Base-by-base conservation (phyloP, 2,329 filamentous ascomycete species). In the Colletotrichum zoysiae region DNA sequence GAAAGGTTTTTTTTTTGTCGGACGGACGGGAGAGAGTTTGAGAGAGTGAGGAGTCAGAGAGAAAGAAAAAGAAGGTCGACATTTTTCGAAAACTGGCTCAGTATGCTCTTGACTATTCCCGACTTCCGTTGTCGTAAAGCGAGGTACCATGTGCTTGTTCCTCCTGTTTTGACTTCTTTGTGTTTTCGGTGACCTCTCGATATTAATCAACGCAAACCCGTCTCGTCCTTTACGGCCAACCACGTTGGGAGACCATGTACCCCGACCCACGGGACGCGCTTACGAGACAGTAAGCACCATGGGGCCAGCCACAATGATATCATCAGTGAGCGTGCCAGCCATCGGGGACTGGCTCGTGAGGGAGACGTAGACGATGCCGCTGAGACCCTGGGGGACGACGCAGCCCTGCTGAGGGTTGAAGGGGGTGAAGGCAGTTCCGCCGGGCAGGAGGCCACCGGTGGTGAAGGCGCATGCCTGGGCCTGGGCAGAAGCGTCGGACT, bases 401-500 rank as follows among this genome's bases (percentile, higher is more conserved):
- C 92, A 94, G 73, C 83, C 86, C 53, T 84, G 85, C 4, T 83
- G 83, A 53, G 84, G 81, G 51, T 84, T 82, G 78, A 93, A 89
- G 35, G 84, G 74, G 0, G 86, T 84, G 80, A 93, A 94, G 67
- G 84, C 84, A 50, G 88, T 89, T 75, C 89, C 89, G 66, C 88
- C 88, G 51, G 87, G 84, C 20, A 82, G 79, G 18, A 86, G 78
- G 58, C 85, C 85, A 75, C 90, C 90, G 76, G 90, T 90, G 40
- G 90, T 90, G 80, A 93, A 93, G 40, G 88, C 90, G 79, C 91
- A 93, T 81, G 88, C 87, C 33, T 84, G 86, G 4, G 89, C 90
- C 46, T 79, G 79, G 35, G 84, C 79, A 7, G 86, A 82, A 6
- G 85, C 86, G 30, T 86, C 79, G 67, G 84, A 88, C 78, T 87